Conservation (phyloP, 2,329 filamentous ascomycete genomes). For the Diaporthe destruens region DNA sequence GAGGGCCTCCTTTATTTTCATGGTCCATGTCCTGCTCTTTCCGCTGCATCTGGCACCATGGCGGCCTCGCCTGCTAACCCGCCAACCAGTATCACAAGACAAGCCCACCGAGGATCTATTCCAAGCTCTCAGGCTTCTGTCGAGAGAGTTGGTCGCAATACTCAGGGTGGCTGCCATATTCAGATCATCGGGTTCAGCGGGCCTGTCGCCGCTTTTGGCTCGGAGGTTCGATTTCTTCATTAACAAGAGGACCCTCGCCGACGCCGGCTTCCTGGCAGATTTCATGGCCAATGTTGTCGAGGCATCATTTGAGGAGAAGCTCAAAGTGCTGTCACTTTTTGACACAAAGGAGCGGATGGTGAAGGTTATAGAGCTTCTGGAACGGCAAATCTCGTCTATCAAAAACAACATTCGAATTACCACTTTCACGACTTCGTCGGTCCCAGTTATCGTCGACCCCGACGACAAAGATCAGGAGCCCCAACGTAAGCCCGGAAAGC, state of each 20-base stretch:
- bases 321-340: conserved; percentile 85
- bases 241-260: conserved; percentile 80
- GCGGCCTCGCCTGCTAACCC: conserved; percentile 43
- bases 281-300: conserved; percentile 97
- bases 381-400: conserved; percentile 83
- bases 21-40: conserved; percentile 15
- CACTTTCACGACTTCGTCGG: conserved; percentile 75
- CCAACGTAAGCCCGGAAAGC: conserved; percentile 52
- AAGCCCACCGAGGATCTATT: conserved; percentile 79
- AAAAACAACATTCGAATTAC: conserved; percentile 91
- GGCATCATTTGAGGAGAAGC: conserved; percentile 88
- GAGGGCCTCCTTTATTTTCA: background rate
- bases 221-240: conserved; percentile 91
- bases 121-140: conserved; percentile 83
- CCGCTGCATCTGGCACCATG: background rate
- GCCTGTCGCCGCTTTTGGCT: conserved; percentile 85
- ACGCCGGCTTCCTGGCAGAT: conserved; percentile 89
- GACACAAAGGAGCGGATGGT: conserved; percentile 83
- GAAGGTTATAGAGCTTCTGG: conserved; percentile 85
- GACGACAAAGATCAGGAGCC: conserved; percentile 66
- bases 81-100: conserved; percentile 57
- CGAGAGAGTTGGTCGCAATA: conserved; percentile 86
- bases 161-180: conserved; percentile 88
- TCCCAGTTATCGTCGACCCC: conserved; percentile 71
- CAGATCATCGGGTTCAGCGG: conserved; percentile 71